Conservation (phyloP, 169 alveolate species). For the Eimeria maxima region DNA sequence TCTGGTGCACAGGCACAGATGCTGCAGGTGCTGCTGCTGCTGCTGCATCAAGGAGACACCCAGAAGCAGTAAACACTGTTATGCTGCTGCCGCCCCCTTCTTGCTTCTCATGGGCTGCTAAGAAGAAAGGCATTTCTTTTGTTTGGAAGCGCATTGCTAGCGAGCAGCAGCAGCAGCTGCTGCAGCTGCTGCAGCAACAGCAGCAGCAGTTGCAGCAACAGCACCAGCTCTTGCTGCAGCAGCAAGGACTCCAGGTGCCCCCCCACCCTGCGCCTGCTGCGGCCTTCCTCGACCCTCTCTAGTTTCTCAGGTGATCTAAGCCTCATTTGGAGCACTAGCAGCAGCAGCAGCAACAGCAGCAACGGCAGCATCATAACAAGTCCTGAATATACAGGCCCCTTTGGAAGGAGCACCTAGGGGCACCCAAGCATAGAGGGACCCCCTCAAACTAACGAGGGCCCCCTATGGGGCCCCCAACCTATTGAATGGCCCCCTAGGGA, state of each 20-base stretch:
- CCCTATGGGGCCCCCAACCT: no score
- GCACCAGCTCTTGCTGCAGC: neutral
- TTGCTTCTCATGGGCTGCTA: neutral
- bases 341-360: conserved; percentile 3
- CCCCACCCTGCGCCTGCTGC: conserved; percentile 16
- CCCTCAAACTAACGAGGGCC: neutral
- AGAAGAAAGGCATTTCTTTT: neutral
- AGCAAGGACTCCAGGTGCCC: neutral
- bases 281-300: neutral
- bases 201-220: conserved; percentile 38
- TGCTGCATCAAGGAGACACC: neutral
- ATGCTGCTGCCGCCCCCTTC: conserved; percentile 31
- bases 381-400: no score
- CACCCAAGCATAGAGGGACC: no score
- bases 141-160: neutral
- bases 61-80: neutral
- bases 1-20: no score
- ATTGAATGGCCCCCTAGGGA: no score
- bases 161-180: conserved; percentile 17
- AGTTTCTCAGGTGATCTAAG: neutral
- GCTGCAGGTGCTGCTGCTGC: no score
- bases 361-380: neutral
- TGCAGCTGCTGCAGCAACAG: neutral
- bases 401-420: no score
- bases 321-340: neutral